Evolutionary conservation across 441 rosid genomes (phyloP).

Genomic region (Populus trichocarpa): DNA sequence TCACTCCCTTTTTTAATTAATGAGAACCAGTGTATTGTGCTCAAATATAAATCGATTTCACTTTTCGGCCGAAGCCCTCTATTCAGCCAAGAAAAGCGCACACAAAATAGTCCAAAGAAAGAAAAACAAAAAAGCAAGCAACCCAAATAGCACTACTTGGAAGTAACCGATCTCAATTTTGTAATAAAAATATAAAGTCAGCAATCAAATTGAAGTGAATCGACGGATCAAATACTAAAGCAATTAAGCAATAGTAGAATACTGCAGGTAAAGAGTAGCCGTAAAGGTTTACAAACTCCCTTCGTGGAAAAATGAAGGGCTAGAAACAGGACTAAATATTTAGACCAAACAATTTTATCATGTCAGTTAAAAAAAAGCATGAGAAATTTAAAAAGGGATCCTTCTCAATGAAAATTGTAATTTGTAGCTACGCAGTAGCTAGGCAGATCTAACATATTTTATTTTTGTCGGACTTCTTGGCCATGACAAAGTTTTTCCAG

Average conservation of each 20-base stretch:
- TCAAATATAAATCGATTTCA: neutral
- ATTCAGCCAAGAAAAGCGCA: neutral
- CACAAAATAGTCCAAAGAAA: neutral
- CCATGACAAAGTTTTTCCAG: constrained; percentile 73
- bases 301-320: neutral
- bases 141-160: neutral
- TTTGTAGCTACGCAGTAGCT: neutral
- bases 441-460: constrained; percentile 33
- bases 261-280: neutral
- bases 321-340: neutral
- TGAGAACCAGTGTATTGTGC: no score
- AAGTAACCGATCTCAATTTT: neutral
- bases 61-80: neutral
- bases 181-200: neutral
- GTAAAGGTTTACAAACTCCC: neutral
- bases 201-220: neutral
- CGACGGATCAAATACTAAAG: neutral
- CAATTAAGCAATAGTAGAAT: neutral
- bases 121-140: neutral
- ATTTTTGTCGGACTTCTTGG: constrained; percentile 46
- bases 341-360: neutral
- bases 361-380: neutral
- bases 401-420: neutral
- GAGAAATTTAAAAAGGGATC: neutral
- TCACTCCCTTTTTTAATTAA: no score